Conservation (phyloP, 176 grass and related monocot genomes). For the Bromus sterilis region DNA sequence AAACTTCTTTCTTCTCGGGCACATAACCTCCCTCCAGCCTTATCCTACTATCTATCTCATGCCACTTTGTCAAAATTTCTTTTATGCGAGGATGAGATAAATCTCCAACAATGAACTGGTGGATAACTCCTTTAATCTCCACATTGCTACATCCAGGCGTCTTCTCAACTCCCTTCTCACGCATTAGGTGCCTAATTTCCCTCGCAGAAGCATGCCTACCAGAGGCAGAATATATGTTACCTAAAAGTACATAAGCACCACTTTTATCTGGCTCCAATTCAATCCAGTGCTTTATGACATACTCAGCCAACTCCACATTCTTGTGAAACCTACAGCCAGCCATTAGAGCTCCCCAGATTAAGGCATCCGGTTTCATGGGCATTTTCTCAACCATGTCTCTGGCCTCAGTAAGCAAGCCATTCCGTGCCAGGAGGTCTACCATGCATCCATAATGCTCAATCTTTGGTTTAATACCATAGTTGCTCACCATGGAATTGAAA, state of each 20-base stretch:
- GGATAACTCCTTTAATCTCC: conserved; percentile 45
- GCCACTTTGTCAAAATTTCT: conserved; percentile 45
- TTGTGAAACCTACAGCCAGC: conserved; percentile 55
- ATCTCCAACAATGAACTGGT: conserved; percentile 54
- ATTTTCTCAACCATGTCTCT: conserved; percentile 37
- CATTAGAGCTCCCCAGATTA: conserved; percentile 55
- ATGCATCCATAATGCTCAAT: conserved; percentile 54
- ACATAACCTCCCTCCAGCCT: conserved; percentile 43
- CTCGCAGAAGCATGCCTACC: conserved; percentile 34
- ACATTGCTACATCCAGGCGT: conserved; percentile 46
- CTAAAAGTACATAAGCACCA: conserved; percentile 41
- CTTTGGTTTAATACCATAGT: conserved; percentile 42
- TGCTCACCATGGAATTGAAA: conserved; percentile 32
- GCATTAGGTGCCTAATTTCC: conserved; percentile 39
- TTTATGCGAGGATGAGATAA: conserved; percentile 40
- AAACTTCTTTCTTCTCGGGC: conserved; percentile 46
- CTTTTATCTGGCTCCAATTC: conserved; percentile 46
- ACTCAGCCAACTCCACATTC: conserved; percentile 36
- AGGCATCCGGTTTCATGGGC: conserved; percentile 48
- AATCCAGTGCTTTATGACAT: conserved; percentile 41
- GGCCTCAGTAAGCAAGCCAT: conserved; percentile 36
- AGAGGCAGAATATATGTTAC: conserved; percentile 39
- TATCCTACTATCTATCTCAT: conserved; percentile 41
- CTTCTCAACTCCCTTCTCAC: conserved; percentile 39
- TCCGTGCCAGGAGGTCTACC: conserved; percentile 47